Conservation (phyloP, 1,284 basidiomycete species). For the Cryptococcus wingfieldii region DNA sequence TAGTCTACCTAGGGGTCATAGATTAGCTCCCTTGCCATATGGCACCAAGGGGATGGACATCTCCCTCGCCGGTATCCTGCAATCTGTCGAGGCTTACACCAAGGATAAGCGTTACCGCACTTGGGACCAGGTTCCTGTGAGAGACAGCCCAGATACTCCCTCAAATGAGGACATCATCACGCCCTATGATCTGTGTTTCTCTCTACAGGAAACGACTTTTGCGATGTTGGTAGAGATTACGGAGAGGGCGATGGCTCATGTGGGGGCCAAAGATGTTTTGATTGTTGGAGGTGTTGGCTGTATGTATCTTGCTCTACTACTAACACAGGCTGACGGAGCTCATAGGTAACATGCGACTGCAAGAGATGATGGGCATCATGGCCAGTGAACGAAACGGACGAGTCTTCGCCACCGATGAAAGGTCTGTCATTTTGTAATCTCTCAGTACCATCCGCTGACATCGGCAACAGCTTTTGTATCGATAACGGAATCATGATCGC, state of each 20-base stretch:
- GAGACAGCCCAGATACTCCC: constrained; percentile 6
- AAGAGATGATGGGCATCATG: constrained; percentile 99
- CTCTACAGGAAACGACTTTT: constrained; percentile 93
- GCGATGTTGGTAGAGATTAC: constrained; percentile 99
- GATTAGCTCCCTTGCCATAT: constrained; percentile 81
- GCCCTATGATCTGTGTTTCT: constrained; percentile 92
- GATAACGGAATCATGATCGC: constrained; percentile 99
- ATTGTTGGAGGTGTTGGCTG: constrained; percentile 99
- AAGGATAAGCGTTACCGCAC: constrained; percentile 65
- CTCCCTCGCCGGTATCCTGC: constrained; percentile 87
- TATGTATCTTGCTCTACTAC: constrained; percentile 51
- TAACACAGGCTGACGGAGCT: neutral
- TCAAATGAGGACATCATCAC: constrained; percentile 70
- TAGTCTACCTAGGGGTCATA: constrained; percentile 48
- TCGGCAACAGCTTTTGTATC: constrained; percentile 76
- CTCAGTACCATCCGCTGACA: neutral
- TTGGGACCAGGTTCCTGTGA: constrained; percentile 17
- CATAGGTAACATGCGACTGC: constrained; percentile 80
- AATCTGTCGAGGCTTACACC: constrained; percentile 83
- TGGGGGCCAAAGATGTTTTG: constrained; percentile 89
- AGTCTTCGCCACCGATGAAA: constrained; percentile 94
- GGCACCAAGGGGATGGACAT: constrained; percentile 99
- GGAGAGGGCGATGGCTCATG: constrained; percentile 98
- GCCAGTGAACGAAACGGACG: constrained; percentile 80
- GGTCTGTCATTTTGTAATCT: constrained; percentile 53